Percentiles rank a stretch among this genome's conserved stretches.
These are phyloP conservation scores for Kodamaea sp. DNA, from an alignment of 1,139 yeast species.

Conservation along the genomic window DNA sequence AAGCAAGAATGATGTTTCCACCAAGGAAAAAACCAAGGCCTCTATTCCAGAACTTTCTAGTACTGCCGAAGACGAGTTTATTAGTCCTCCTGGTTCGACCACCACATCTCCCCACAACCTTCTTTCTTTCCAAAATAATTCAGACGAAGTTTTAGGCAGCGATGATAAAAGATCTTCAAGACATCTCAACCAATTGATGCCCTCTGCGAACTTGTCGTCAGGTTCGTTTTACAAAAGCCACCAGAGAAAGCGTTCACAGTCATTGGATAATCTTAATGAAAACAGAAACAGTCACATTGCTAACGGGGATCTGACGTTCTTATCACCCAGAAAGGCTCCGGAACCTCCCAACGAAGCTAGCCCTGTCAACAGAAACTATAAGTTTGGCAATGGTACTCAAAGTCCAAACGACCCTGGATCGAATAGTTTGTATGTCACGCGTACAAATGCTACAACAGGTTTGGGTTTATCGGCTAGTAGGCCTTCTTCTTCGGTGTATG, in stretches of 20 bases:
- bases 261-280: constrained; percentile 48
- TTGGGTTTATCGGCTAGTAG: constrained; percentile 21
- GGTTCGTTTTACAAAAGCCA: constrained; percentile 25
- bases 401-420: constrained; percentile 15
- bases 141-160: constrained; percentile 8
- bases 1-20: constrained; percentile 7
- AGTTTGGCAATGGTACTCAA: constrained; percentile 28
- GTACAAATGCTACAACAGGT: constrained; percentile 27
- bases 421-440: constrained; percentile 23
- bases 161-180: constrained; percentile 5
- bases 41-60: constrained; percentile 4
- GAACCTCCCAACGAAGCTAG: constrained; percentile 53
- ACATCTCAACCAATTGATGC: constrained; percentile 15
- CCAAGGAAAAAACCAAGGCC: constrained; percentile 4
- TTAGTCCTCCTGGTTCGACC: constrained; percentile 10
- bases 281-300: constrained; percentile 15
- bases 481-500: constrained; percentile 49
- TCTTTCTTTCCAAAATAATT: constrained; percentile 7
- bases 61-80: constrained; percentile 9
- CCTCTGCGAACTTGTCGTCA: constrained; percentile 17
- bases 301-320: constrained; percentile 34
- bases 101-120: constrained; percentile 4
- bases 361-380: constrained; percentile 24
- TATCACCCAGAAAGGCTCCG: constrained; percentile 67
- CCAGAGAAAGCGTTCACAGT: constrained; percentile 50